Percentiles rank a stretch among this genome's conserved stretches.
Evolutionary conservation across 805 yeast genomes (phyloP).

Genomic region (Saccharomycopsis amapae): DNA sequence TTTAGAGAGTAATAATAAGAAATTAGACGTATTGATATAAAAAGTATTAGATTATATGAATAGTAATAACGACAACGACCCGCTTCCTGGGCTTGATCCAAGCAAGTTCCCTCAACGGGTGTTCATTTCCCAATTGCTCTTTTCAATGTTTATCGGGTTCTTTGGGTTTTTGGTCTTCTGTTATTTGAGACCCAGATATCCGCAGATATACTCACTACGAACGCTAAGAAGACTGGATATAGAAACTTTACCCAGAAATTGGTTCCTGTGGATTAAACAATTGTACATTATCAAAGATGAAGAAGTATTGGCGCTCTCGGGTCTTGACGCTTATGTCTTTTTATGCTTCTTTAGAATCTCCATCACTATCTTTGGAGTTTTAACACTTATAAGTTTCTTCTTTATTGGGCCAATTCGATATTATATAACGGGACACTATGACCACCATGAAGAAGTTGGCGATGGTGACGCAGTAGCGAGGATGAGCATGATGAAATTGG

Average conservation of each 20-base stretch:
- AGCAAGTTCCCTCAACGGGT: constrained; percentile 43
- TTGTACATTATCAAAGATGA: constrained; percentile 40
- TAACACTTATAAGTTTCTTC: constrained; percentile 40
- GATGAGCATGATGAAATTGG: background rate
- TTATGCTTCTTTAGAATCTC: constrained; percentile 86
- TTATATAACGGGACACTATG: constrained; percentile 43
- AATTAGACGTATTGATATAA: too few relatives aligned
- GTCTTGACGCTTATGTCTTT: constrained; percentile 90
- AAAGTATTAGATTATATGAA: too few relatives aligned
- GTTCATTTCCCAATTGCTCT: constrained; percentile 45
- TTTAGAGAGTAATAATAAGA: too few relatives aligned
- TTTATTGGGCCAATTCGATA: constrained; percentile 49
- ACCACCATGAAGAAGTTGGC: constrained; percentile 26
- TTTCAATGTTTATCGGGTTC: constrained; percentile 42
- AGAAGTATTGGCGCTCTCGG: constrained; percentile 53
- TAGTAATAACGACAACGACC: too few relatives aligned
- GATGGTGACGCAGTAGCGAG: background rate
- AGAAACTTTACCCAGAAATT: constrained; percentile 38
- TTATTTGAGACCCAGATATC: constrained; percentile 44
- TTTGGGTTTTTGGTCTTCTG: constrained; percentile 44
- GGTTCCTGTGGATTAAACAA: constrained; percentile 48
- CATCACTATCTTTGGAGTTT: constrained; percentile 41
- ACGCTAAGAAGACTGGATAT: constrained; percentile 41
- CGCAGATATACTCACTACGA: constrained; percentile 50
- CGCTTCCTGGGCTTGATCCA: constrained; percentile 38